phyloP scores from a whole-genome alignment of 768 basidiomycete genomes.

The Lactarius sanguifluus region DNA sequence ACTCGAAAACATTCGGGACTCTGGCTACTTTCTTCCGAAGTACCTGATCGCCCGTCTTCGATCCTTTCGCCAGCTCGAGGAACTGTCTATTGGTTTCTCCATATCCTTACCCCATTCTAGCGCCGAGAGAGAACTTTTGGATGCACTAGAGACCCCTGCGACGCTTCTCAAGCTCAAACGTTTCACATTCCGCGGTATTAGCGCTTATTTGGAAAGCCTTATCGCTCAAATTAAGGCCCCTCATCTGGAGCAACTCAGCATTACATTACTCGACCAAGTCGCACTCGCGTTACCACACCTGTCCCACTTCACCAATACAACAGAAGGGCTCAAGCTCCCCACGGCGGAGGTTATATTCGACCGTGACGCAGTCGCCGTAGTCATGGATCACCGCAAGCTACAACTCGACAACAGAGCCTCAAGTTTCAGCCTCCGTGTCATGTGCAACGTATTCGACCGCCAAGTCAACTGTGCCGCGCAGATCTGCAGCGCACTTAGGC shows the following conservation, averaged over 20 bases:
- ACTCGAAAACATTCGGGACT: not conserved
- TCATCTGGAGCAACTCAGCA: not conserved
- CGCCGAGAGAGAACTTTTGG: not conserved
- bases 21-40: not conserved
- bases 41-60: not conserved
- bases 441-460: constrained; percentile 7
- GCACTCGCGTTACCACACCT: not conserved
- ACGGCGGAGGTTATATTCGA: not conserved
- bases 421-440: not conserved
- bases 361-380: not conserved
- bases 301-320: not conserved
- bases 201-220: constrained; percentile 10
- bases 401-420: not conserved
- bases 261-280: not conserved
- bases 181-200: not conserved
- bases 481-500: not conserved
- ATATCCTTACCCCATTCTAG: not conserved
- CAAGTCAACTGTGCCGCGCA: not conserved
- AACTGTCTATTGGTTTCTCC: constrained; percentile 16
- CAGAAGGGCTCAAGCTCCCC: not conserved
- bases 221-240: not conserved
- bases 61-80: constrained; percentile 6
- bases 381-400: not conserved
- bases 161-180: constrained; percentile 2
- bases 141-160: not conserved